These are phyloP conservation scores for Spizellomyces sp. DNA, from an alignment of 192 early-diverging fungal species.

Conservation along the genomic window DNA sequence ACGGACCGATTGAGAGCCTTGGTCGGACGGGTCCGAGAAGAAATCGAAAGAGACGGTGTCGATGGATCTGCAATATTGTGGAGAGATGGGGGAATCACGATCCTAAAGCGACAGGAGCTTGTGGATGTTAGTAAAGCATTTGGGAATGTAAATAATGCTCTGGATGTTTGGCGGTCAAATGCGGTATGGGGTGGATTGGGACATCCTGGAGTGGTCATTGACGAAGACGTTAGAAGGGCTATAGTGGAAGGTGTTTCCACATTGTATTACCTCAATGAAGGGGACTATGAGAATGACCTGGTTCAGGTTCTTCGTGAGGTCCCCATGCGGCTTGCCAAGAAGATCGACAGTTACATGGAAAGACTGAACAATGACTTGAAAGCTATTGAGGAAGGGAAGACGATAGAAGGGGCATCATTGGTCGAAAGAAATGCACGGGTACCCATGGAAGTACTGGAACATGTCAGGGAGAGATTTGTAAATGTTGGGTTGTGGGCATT, in stretches of 20 bases:
- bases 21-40: not conserved
- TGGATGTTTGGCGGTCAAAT: constrained; percentile 1
- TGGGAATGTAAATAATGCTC: not conserved
- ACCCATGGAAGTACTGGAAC: not conserved
- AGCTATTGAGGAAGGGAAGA: not conserved
- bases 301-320: constrained; percentile 10
- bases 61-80: constrained; percentile 29
- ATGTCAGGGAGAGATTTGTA: not conserved
- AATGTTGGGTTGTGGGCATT: constrained; percentile 1
- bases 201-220: constrained; percentile 13
- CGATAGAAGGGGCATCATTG: not conserved
- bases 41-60: constrained; percentile 5
- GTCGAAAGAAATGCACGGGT: constrained; percentile 6
- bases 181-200: constrained; percentile 13
- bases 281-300: constrained; percentile 4
- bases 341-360: not conserved
- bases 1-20: not conserved
- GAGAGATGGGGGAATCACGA: constrained; percentile 25
- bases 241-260: constrained; percentile 70
- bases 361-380: constrained; percentile 8
- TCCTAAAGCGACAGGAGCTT: constrained; percentile 13
- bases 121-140: constrained; percentile 7
- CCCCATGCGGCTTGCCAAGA: not conserved
- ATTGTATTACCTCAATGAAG: constrained; percentile 68
- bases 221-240: constrained; percentile 45